Conservation (phyloP, 2,329 filamentous ascomycete genomes). For the Phoma herbarum region DNA sequence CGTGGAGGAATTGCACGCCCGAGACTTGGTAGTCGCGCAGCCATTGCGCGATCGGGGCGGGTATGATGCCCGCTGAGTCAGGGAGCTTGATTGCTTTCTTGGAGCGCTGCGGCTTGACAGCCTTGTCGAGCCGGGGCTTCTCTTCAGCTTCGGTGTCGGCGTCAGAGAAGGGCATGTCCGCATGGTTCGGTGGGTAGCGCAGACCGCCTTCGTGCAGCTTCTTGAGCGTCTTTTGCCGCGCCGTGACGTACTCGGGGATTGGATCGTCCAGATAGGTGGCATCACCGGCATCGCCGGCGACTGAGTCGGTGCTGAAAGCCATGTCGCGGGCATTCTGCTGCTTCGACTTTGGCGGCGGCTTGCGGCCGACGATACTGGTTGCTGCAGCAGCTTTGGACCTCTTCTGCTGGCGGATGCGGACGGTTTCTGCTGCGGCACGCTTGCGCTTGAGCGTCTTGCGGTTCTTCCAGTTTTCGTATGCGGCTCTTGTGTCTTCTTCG, state of each 20-base stretch:
- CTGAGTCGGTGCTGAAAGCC: constrained; percentile 33
- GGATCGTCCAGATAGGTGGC: constrained; percentile 65
- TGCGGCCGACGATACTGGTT: constrained; percentile 55
- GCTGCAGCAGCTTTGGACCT: constrained; percentile 56
- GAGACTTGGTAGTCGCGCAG: constrained; percentile 90
- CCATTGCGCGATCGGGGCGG: constrained; percentile 89
- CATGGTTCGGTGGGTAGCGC: constrained; percentile 78
- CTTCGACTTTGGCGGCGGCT: constrained; percentile 34
- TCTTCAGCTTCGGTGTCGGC: constrained; percentile 73
- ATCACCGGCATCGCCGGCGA: constrained; percentile 55
- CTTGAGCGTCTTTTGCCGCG: constrained; percentile 76
- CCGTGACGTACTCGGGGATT: constrained; percentile 76
- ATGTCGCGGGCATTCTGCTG: constrained; percentile 20
- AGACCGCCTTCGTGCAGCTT: constrained; percentile 73
- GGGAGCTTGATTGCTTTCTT: constrained; percentile 74
- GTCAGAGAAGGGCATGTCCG: constrained; percentile 79
- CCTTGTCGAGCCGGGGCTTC: constrained; percentile 71
- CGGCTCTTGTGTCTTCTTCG: constrained; percentile 63
- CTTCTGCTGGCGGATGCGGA: constrained; percentile 57
- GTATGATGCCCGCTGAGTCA: constrained; percentile 81
- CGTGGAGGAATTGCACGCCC: constrained; percentile 85
- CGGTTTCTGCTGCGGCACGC: constrained; percentile 59
- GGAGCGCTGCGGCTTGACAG: constrained; percentile 68
- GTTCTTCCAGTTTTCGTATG: constrained; percentile 72
- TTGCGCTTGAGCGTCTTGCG: constrained; percentile 64